Conservation (phyloP, 768 basidiomycete genomes). For the Boletus pseudo-olivaceus region DNA sequence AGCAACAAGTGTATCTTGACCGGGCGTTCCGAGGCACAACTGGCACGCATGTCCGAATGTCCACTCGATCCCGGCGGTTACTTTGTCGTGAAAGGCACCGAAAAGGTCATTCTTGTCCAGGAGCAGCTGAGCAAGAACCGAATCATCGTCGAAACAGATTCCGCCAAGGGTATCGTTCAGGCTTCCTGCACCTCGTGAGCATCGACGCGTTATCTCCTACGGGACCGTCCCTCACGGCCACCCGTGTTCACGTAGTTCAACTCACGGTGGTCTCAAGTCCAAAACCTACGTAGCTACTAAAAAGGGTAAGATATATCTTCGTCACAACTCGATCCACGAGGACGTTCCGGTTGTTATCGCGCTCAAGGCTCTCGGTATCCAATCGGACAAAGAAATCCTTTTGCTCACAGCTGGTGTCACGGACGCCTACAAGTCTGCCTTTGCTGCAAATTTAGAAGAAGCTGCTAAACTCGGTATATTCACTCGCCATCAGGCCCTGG, state of each 20-base stretch:
- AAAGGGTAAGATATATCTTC: constrained; percentile 90
- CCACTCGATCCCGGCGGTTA: constrained; percentile 99
- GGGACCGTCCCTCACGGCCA: constrained; percentile 6
- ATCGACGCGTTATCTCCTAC: background rate
- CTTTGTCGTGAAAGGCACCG: constrained; percentile 98
- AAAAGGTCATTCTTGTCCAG: constrained; percentile 98
- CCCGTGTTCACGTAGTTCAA: constrained; percentile 48
- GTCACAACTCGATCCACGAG: constrained; percentile 96
- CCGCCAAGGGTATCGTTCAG: constrained; percentile 84
- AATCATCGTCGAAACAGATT: constrained; percentile 96
- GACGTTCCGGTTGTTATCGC: constrained; percentile 96
- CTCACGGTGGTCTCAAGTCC: constrained; percentile 84
- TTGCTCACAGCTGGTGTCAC: constrained; percentile 90
- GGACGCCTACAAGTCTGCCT: constrained; percentile 81
- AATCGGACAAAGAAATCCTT: constrained; percentile 97
- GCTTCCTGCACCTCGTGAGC: constrained; percentile 95
- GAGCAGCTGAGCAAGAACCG: constrained; percentile 99
- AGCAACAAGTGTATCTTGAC: constrained; percentile 93
- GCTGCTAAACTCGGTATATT: constrained; percentile 88
- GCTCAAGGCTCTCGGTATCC: constrained; percentile 93
- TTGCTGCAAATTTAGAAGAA: constrained; percentile 92
- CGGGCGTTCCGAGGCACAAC: constrained; percentile 67
- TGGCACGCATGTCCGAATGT: constrained; percentile 96
- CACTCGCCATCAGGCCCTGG: constrained; percentile 90
- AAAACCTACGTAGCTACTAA: constrained; percentile 98